Evolutionary conservation across 768 basidiomycete genomes (phyloP), one percentile per base, ranked within the genome.

Genomic region (Butyriboletus loyo): DNA sequence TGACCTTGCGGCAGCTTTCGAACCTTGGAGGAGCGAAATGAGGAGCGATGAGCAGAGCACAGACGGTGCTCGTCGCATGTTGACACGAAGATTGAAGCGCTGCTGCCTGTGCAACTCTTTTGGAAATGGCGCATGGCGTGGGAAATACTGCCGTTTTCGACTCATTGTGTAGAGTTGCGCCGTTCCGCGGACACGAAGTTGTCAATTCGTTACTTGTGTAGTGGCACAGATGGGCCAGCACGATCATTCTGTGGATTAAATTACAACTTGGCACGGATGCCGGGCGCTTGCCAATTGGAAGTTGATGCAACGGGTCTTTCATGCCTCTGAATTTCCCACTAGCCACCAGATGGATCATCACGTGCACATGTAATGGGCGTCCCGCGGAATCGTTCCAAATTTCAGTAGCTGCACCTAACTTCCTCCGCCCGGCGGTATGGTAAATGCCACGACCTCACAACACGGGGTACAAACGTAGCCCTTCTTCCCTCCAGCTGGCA

Each of bases 61-160:
- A 4, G 52, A 35, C 38, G 46, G 53, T 60, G 38, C 44, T 43
- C 63, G 66, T 58, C 51, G 63, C 66, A 66, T 67, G 52, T 52
- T 55, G 62, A 40, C 45, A 42, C 49, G 14, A 46, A 42, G 30
- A 27, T 22, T 30, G 19, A 25, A 35, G 49, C 47, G 48, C 32
- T 10, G 8, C 17, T 1, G 10, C 17, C 45, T 17, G 32, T 22
- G 39, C 35, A 24, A 22, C 19, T 27, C 4, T 15, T 19, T 49
- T 30, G 28, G 47, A 14, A 44, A 30, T 17, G 28, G 34, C 25
- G 7, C 4, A 39, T 36, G 4, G 40, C 55, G 64, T 64, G 63
- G 38, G 64, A 63, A 51, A 15, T 39, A 30, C 10, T 11, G 25
- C 17, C 17, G 5, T 41, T 19, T n/a, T 28, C 27, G 17, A 22